Conservation (phyloP, 441 rosid genomes). For the Populus trichocarpa region DNA sequence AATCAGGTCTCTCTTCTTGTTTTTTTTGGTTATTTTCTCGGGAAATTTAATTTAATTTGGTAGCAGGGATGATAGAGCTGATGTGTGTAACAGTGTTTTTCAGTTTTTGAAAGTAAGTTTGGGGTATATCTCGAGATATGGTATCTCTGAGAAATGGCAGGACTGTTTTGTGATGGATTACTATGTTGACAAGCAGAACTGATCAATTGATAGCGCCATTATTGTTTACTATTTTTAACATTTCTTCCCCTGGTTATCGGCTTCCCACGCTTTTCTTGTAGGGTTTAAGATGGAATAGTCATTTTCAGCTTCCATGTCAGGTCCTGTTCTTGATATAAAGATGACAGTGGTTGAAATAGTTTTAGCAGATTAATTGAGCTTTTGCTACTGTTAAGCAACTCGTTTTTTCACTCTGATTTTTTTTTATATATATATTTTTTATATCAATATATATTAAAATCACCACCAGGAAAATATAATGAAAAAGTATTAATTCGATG, state of each 20-base stretch:
- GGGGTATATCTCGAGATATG: not conserved
- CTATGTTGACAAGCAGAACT: not conserved
- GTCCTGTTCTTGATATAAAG: not conserved
- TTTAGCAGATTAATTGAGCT: no score
- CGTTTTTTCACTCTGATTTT: no score
- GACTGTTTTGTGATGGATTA: not conserved
- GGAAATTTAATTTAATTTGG: not conserved
- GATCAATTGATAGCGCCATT: not conserved
- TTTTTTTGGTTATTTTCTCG: not conserved
- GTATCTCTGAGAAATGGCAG: not conserved
- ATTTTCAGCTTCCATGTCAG: not conserved
- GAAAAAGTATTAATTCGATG: no score
- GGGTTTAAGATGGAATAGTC: not conserved
- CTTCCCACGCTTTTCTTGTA: not conserved
- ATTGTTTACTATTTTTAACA: not conserved
- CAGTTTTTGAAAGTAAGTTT: not conserved
- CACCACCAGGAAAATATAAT: no score
- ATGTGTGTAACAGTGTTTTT: not conserved
- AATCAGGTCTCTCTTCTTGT: conserved; percentile 2
- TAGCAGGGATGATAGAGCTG: not conserved
- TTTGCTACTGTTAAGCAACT: no score
- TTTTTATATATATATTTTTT: no score
- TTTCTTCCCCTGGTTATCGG: not conserved
- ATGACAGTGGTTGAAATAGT: no score
- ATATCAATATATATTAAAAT: no score